Conservation (phyloP, 1,284 basidiomycete genomes). For the Trametes hirsuta region DNA sequence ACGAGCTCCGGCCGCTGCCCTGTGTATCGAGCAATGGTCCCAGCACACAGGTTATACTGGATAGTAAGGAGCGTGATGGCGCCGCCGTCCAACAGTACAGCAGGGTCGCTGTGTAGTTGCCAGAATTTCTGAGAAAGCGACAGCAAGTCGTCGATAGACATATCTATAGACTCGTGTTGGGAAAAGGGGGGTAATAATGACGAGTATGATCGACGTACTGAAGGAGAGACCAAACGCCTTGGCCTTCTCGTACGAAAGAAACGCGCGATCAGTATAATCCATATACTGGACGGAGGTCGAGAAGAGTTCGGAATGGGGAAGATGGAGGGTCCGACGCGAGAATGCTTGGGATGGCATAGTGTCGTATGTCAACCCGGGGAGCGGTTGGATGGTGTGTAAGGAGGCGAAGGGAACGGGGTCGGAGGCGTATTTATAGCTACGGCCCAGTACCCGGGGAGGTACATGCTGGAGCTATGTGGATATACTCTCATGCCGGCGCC, state of each 20-base stretch:
- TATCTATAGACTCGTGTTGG: slow-evolving; percentile 24
- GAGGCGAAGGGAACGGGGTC: background rate
- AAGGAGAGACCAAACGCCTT: slow-evolving; percentile 28
- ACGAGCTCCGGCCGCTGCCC: slow-evolving; percentile 36
- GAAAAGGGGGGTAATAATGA: background rate
- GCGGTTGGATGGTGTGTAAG: background rate
- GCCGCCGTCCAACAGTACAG: slow-evolving; percentile 41
- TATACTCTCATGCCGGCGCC: too few species aligned
- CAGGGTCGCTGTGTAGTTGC: slow-evolving; percentile 43
- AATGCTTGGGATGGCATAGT: slow-evolving; percentile 19
- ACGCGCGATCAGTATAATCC: slow-evolving; percentile 18
- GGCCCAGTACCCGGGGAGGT: too few species aligned
- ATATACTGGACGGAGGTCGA: slow-evolving; percentile 11
- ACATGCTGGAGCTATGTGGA: too few species aligned
- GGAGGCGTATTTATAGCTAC: background rate
- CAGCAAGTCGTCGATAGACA: slow-evolving; percentile 40
- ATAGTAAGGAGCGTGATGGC: slow-evolving; percentile 43
- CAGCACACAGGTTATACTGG: slow-evolving; percentile 47
- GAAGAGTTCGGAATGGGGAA: slow-evolving; percentile 21
- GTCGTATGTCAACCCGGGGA: background rate
- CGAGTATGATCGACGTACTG: slow-evolving; percentile 13
- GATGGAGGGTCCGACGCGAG: slow-evolving; percentile 13
- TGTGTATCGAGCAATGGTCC: slow-evolving; percentile 43
- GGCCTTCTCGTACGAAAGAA: slow-evolving; percentile 30
- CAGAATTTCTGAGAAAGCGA: slow-evolving; percentile 43